Conservation (phyloP, 495 filamentous ascomycete genomes). For the Tuber borchii region DNA sequence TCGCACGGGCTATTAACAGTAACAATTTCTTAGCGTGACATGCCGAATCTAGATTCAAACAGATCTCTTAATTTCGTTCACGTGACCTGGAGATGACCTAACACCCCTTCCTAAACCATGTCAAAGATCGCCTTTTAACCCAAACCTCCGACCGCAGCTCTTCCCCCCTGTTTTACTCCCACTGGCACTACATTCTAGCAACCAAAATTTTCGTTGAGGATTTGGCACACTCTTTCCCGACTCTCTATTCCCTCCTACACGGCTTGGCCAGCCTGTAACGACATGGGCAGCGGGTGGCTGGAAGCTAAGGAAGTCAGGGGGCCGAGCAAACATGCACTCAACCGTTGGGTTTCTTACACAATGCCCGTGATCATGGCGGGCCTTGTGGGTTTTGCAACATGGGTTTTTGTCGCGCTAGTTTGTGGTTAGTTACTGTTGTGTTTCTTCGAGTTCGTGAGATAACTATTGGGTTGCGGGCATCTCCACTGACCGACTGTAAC, state of each 20-base stretch:
- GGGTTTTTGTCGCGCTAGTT: conserved; percentile 54
- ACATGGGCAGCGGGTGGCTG: not conserved
- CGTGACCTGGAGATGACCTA: not conserved
- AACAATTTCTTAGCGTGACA: not conserved
- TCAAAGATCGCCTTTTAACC: not conserved
- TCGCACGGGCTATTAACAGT: not conserved
- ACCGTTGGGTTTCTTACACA: conserved; percentile 41
- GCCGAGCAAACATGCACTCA: conserved; percentile 29
- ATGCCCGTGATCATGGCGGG: conserved; percentile 57
- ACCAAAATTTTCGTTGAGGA: not conserved
- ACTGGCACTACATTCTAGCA: not conserved
- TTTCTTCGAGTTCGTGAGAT: not conserved
- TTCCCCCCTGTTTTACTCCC: not conserved
- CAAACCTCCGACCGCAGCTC: not conserved
- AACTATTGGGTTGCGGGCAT: not conserved
- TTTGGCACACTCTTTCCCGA: not conserved
- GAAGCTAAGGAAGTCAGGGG: conserved; percentile 16
- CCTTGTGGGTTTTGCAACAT: conserved; percentile 57
- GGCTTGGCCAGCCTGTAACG: not conserved
- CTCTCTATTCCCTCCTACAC: not conserved
- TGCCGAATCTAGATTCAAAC: no score
- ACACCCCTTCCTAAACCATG: not conserved
- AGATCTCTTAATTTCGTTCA: not conserved
- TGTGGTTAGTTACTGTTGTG: conserved; percentile 31
- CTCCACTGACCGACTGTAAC: conserved; percentile 18